A percentile compares a stretch with the other conserved stretches of the same genome.
Conservation (phyloP, 345 rosid species). For the Dipteronia dyeriana region DNA sequence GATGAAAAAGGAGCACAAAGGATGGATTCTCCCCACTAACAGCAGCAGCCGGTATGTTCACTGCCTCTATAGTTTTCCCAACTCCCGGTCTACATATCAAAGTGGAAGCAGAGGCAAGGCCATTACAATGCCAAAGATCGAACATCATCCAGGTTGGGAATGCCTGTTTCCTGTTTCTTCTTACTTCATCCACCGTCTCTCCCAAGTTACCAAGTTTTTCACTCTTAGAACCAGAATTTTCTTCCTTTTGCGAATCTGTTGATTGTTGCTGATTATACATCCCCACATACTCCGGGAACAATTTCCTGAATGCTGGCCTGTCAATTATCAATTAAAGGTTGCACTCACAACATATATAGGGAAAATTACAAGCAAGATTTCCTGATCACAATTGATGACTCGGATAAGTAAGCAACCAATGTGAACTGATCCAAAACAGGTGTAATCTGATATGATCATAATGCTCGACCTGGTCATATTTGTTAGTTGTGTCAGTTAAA, state of each 20-base stretch:
- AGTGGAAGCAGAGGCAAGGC: slow-evolving; percentile 94
- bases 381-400: neutral
- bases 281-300: slow-evolving; percentile 93
- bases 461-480: no score
- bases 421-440: no score
- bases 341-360: neutral
- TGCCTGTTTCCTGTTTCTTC: slow-evolving; percentile 59
- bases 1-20: slow-evolving; percentile 14
- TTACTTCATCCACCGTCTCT: slow-evolving; percentile 30
- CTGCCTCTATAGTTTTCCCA: slow-evolving; percentile 26
- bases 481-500: no score
- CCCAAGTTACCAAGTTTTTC: slow-evolving; percentile 41
- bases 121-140: slow-evolving; percentile 90
- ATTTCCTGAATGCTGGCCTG: slow-evolving; percentile 85
- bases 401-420: neutral
- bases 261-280: slow-evolving; percentile 59
- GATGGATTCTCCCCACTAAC: slow-evolving; percentile 1
- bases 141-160: slow-evolving; percentile 87
- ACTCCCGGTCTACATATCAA: slow-evolving; percentile 30
- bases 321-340: slow-evolving; percentile 14
- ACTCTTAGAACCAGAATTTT: slow-evolving; percentile 22
- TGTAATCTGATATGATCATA: no score
- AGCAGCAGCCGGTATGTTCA: slow-evolving; percentile 15
- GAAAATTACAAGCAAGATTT: neutral
- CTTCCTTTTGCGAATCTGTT: slow-evolving; percentile 46